These are phyloP conservation scores for Vachellia pachyceras DNA, from an alignment of 306 rosid species.

Conservation along the genomic window DNA sequence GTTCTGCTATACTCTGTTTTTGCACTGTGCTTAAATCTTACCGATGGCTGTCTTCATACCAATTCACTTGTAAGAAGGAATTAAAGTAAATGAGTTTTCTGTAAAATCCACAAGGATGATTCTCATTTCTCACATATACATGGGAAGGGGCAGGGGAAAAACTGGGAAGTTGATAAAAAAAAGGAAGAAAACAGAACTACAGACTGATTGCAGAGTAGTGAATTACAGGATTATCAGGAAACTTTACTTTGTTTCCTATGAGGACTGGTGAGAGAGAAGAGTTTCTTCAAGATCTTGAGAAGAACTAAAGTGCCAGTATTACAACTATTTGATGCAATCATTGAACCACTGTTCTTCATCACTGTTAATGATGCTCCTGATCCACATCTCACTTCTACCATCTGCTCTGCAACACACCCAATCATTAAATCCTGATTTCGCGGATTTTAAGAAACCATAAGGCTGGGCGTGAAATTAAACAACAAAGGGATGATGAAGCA, in stretches of 20 bases:
- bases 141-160: not conserved
- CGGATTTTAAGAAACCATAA: not conserved
- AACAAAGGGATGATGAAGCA: not conserved
- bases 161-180: not conserved
- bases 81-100: not conserved
- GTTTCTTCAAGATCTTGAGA: slow-evolving; percentile 53
- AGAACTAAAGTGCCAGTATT: slow-evolving; percentile 48
- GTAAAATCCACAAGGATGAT: not conserved
- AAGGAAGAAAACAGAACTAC: not conserved
- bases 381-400: slow-evolving; percentile 26
- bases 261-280: slow-evolving; percentile 44
- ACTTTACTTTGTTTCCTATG: slow-evolving; percentile 40
- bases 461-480: not conserved
- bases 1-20: not conserved
- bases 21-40: not conserved
- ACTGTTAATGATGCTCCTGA: slow-evolving; percentile 16
- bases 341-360: slow-evolving; percentile 18
- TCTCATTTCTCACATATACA: not conserved
- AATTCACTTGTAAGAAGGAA: not conserved
- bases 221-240: slow-evolving; percentile 5
- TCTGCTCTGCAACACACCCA: not conserved
- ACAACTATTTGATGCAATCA: slow-evolving; percentile 27
- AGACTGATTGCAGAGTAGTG: not conserved
- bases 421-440: not conserved
- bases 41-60: not conserved